Evolutionary conservation across 805 yeast species (phyloP).

Genomic region (Kregervanrija fluxuum): DNA sequence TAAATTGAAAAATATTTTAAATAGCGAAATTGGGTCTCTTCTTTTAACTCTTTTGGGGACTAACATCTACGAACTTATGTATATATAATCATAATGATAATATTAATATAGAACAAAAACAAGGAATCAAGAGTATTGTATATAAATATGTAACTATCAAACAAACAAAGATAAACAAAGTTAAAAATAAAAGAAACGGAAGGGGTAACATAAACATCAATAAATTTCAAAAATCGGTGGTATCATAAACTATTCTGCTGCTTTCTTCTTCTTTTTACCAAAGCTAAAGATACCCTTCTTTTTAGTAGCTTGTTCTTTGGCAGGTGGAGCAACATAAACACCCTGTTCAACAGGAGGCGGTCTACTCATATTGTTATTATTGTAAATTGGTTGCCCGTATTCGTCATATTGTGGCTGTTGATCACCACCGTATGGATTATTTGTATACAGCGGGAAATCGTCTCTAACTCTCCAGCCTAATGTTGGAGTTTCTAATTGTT

Average conservation of each 20-base stretch:
- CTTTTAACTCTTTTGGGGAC: too few species aligned
- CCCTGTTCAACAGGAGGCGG: constrained; percentile 20
- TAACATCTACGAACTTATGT: too few species aligned
- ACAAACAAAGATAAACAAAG: too few species aligned
- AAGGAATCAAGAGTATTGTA: too few species aligned
- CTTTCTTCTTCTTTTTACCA: constrained; percentile 25
- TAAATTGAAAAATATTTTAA: too few species aligned
- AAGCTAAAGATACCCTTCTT: constrained; percentile 82
- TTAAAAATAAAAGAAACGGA: too few species aligned
- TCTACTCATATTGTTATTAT: constrained; percentile 13
- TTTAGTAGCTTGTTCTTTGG: constrained; percentile 43
- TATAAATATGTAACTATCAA: too few species aligned
- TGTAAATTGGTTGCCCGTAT: constrained; percentile 33
- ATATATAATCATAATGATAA: too few species aligned
- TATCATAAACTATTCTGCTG: background rate
- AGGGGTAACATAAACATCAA: too few species aligned
- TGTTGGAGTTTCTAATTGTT: constrained; percentile 69
- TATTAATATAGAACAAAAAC: too few species aligned
- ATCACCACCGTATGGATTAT: constrained; percentile 29
- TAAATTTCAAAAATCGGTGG: too few species aligned
- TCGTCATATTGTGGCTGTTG: constrained; percentile 28
- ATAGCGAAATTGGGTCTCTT: too few species aligned
- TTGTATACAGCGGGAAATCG: constrained; percentile 54
- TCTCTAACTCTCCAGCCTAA: constrained; percentile 86
- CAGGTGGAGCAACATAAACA: constrained; percentile 44